Percentiles rank a stretch among this genome's conserved stretches.
These are phyloP conservation scores for Spathaspora passalidarum DNA, from an alignment of 805 yeast species.

Conservation along the genomic window DNA sequence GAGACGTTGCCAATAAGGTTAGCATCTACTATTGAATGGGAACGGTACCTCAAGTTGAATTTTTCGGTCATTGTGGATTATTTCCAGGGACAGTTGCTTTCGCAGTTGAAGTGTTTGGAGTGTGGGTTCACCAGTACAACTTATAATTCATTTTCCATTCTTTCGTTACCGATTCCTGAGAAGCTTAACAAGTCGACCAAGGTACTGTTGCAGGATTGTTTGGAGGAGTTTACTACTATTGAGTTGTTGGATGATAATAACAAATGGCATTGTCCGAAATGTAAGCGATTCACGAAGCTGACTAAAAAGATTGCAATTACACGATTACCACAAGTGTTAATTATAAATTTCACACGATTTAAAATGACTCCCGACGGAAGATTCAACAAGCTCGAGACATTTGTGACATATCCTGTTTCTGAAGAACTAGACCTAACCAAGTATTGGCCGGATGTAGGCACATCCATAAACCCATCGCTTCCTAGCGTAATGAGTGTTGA, in stretches of 20 bases:
- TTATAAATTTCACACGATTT: slow-evolving; percentile 85
- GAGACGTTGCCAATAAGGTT: slow-evolving; percentile 72
- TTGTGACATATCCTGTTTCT: slow-evolving; percentile 64
- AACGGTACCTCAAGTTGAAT: slow-evolving; percentile 73
- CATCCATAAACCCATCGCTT: slow-evolving; percentile 16
- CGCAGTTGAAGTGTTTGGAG: slow-evolving; percentile 68
- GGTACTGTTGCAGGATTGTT: slow-evolving; percentile 56
- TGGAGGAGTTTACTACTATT: slow-evolving; percentile 70
- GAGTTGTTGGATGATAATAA: slow-evolving; percentile 76
- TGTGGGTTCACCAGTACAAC: slow-evolving; percentile 83
- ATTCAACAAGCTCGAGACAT: slow-evolving; percentile 58
- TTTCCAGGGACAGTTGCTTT: slow-evolving; percentile 86
- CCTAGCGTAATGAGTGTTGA: slow-evolving; percentile 27
- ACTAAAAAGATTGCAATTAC: slow-evolving; percentile 71
- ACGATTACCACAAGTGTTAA: slow-evolving; percentile 71
- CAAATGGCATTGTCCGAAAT: slow-evolving; percentile 80
- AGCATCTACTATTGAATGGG: slow-evolving; percentile 92
- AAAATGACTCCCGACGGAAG: slow-evolving; percentile 45
- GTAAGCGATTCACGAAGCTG: slow-evolving; percentile 61
- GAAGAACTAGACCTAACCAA: slow-evolving; percentile 56
- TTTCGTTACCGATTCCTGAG: slow-evolving; percentile 77
- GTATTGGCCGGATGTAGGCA: slow-evolving; percentile 65
- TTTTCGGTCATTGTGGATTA: slow-evolving; percentile 76
- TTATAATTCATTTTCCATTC: slow-evolving; percentile 74
- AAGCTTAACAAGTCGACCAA: slow-evolving; percentile 21